These are phyloP conservation scores for Hypoxylon crocopeplum DNA, from an alignment of 495 filamentous ascomycete species.

Conservation along the genomic window DNA sequence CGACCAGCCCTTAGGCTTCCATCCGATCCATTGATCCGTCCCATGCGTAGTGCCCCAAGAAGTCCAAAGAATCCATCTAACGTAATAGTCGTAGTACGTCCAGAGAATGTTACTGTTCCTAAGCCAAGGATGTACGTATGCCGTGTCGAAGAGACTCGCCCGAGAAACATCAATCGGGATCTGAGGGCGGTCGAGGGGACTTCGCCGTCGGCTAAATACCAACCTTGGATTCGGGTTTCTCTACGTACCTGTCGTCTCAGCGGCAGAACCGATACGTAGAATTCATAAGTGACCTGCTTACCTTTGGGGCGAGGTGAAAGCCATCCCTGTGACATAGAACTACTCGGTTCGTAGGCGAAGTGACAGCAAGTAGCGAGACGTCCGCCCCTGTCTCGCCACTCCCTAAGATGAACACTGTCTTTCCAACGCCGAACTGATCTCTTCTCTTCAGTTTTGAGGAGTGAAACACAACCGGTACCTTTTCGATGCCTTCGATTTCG, in stretches of 20 bases:
- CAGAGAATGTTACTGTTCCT: conserved; percentile 31
- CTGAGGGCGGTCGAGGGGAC: conserved; percentile 38
- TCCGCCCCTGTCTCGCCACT: conserved; percentile 51
- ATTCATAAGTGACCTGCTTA: conserved; percentile 8
- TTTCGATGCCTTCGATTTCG: conserved; percentile 43
- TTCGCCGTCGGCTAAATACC: conserved; percentile 16
- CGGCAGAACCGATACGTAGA: conserved; percentile 1
- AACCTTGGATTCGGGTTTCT: conserved; percentile 34
- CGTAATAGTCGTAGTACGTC: conserved; percentile 35
- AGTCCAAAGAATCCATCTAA: conserved; percentile 28
- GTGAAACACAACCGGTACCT: conserved; percentile 43
- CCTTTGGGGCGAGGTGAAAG: conserved; percentile 47
- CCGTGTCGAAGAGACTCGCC: conserved; percentile 55
- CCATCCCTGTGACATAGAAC: conserved; percentile 50
- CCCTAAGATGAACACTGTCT: conserved; percentile 46
- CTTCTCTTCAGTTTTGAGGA: conserved; percentile 47
- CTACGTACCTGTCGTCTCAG: conserved; percentile 13
- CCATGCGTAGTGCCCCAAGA: conserved; percentile 34
- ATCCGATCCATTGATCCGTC: conserved; percentile 37
- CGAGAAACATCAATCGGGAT: conserved; percentile 52
- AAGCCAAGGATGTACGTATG: conserved; percentile 55
- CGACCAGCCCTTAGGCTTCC: conserved; percentile 28
- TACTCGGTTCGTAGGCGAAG: conserved; percentile 44
- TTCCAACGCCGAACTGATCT: conserved; percentile 43
- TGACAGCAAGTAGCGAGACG: conserved; percentile 48